Conservation (phyloP, 805 yeast species). For the Kazachstania viticola region DNA sequence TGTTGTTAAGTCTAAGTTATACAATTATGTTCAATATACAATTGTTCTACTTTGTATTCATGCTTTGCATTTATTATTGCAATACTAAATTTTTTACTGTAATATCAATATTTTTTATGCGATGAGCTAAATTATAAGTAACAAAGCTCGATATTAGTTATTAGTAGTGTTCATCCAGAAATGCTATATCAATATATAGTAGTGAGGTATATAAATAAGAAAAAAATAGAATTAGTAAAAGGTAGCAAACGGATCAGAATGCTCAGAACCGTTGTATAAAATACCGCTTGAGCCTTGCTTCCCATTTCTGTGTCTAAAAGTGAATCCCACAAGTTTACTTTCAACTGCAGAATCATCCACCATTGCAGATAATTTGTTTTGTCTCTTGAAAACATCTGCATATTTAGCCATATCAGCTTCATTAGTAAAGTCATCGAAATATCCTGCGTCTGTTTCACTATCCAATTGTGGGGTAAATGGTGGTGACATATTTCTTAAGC, state of each 20-base stretch:
- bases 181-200: no score
- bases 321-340: slow-evolving; percentile 85
- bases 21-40: no score
- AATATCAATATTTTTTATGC: no score
- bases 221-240: slow-evolving; percentile 25
- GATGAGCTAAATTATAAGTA: no score
- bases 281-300: slow-evolving; percentile 30
- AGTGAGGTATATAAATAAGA: no score
- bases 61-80: no score
- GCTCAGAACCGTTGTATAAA: slow-evolving; percentile 25
- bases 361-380: slow-evolving; percentile 67
- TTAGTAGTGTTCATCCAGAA: no score
- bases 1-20: no score
- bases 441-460: slow-evolving; percentile 96
- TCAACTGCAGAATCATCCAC: slow-evolving; percentile 44
- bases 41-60: no score
- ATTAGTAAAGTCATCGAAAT: slow-evolving; percentile 93
- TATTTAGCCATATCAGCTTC: slow-evolving; percentile 96
- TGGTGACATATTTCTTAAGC: slow-evolving; percentile 59
- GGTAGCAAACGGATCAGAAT: slow-evolving; percentile 29
- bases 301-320: slow-evolving; percentile 69
- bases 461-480: slow-evolving; percentile 97
- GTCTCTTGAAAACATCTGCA: slow-evolving; percentile 91
- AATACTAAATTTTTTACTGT: no score
- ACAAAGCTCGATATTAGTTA: no score